phyloP scores from a whole-genome alignment of 2,329 filamentous ascomycete genomes.

The Aspergillus fumigatiaffinis region DNA sequence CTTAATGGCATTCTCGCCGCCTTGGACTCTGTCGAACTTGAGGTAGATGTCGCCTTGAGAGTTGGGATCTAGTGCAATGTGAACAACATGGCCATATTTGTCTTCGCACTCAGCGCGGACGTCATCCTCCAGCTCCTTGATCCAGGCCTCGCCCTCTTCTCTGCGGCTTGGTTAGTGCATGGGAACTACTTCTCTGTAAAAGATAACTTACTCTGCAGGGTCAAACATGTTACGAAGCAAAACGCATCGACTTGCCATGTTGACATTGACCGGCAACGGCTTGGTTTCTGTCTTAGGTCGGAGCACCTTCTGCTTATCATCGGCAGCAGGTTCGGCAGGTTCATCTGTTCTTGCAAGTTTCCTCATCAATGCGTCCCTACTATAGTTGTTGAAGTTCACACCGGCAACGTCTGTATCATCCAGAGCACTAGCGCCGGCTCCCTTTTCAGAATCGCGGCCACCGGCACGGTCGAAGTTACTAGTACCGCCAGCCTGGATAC shows the following conservation, averaged over 20 bases:
- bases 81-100: conserved; percentile 96
- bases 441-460: conserved; percentile 83
- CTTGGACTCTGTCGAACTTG: conserved; percentile 94
- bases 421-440: conserved; percentile 82
- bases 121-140: conserved; percentile 91
- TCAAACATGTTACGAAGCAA: conserved; percentile 96
- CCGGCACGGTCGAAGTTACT: conserved; percentile 85
- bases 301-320: conserved; percentile 66
- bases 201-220: conserved; percentile 70
- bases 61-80: conserved; percentile 92
- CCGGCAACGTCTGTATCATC: conserved; percentile 97
- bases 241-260: conserved; percentile 89
- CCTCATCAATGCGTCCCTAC: conserved; percentile 95
- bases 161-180: conserved; percentile 48
- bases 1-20: conserved; percentile 95
- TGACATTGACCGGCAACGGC: conserved; percentile 77
- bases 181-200: not conserved
- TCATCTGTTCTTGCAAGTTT: conserved; percentile 97
- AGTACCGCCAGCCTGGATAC: conserved; percentile 70
- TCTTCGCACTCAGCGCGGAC: conserved; percentile 87
- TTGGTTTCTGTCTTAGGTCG: conserved; percentile 78
- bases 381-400: conserved; percentile 99
- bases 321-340: conserved; percentile 54
- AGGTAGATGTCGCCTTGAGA: conserved; percentile 95
- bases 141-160: conserved; percentile 82